Percentiles rank a stretch among this genome's conserved stretches.
These are phyloP conservation scores for Spencermartinsiella europaea DNA, from an alignment of 805 yeast genomes.

Conservation along the genomic window DNA sequence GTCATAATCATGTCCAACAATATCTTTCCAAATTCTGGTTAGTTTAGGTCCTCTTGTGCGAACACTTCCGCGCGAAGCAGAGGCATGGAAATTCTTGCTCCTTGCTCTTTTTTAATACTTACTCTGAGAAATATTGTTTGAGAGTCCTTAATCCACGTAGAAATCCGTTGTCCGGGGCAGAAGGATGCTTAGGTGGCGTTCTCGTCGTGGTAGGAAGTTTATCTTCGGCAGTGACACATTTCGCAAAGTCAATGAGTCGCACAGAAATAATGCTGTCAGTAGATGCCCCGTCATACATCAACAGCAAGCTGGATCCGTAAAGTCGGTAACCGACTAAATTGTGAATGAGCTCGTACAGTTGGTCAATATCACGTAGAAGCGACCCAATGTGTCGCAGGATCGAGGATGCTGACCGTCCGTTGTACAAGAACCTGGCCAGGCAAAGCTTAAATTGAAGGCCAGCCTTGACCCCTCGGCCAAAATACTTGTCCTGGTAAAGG, in stretches of 20 bases:
- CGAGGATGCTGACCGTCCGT: conserved; percentile 57
- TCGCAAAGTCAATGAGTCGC: conserved; percentile 94
- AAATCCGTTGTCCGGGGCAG: conserved; percentile 74
- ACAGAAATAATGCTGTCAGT: conserved; percentile 34
- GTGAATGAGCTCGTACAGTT: conserved; percentile 50
- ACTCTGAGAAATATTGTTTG: conserved; percentile 49
- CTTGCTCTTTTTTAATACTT: conserved; percentile 3
- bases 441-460: conserved; percentile 77
- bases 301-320: conserved; percentile 83
- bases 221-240: conserved; percentile 69
- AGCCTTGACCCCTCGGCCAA: conserved; percentile 69
- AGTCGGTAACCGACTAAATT: conserved; percentile 71
- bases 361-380: conserved; percentile 54
- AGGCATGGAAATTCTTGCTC: not conserved
- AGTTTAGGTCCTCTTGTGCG: not conserved
- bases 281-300: conserved; percentile 76
- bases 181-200: conserved; percentile 68
- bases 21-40: conserved; percentile 10
- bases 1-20: conserved; percentile 14
- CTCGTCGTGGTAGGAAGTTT: conserved; percentile 35
- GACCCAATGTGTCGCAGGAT: conserved; percentile 62
- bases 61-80: not conserved
- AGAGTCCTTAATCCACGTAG: conserved; percentile 75
- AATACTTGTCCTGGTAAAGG: conserved; percentile 81
- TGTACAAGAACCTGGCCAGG: conserved; percentile 70